Conservation (phyloP, 768 basidiomycete genomes). For the Amanita pseudoporphyria region DNA sequence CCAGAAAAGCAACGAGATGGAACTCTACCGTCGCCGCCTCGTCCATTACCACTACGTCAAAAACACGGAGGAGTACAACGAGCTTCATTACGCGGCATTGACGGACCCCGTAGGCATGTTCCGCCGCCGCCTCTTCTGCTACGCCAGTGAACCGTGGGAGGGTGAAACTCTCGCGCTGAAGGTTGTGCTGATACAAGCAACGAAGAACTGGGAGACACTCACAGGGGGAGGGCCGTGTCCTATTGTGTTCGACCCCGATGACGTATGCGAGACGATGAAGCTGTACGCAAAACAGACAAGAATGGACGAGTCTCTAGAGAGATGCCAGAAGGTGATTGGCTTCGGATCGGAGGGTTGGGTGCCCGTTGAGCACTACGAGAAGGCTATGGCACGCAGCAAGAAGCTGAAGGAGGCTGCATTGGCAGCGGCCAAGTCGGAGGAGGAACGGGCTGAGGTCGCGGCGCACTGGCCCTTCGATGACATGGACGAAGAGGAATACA, state of each 20-base stretch:
- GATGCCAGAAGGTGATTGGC: conserved; percentile 18
- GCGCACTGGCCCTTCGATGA: conserved; percentile 38
- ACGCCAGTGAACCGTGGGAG: conserved; percentile 39
- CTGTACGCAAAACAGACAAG: conserved; percentile 20
- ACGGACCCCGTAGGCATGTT: conserved; percentile 26
- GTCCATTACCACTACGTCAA: conserved; percentile 40
- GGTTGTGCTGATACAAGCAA: conserved; percentile 33
- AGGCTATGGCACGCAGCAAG: conserved; percentile 24
- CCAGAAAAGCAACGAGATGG: conserved; percentile 20
- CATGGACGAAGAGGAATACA: conserved; percentile 39
- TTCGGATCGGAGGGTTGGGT: conserved; percentile 34
- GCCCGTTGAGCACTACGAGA: conserved; percentile 29
- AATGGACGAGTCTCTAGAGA: conserved; percentile 23
- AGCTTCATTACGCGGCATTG: conserved; percentile 29
- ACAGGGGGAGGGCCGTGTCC: conserved; percentile 34
- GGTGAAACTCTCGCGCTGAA: conserved; percentile 40
- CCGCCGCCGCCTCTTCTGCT: conserved; percentile 31
- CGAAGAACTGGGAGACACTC: conserved; percentile 32
- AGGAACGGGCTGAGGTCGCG: conserved; percentile 28
- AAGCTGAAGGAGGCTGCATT: conserved; percentile 25
- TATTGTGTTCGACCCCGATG: conserved; percentile 34
- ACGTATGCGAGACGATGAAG: conserved; percentile 31
- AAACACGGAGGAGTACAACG: conserved; percentile 35
- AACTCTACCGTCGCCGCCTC: conserved; percentile 35
- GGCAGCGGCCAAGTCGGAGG: conserved; percentile 19